phyloP scores from a whole-genome alignment of 805 yeast species.

The Schwanniomyces occidentalis region DNA sequence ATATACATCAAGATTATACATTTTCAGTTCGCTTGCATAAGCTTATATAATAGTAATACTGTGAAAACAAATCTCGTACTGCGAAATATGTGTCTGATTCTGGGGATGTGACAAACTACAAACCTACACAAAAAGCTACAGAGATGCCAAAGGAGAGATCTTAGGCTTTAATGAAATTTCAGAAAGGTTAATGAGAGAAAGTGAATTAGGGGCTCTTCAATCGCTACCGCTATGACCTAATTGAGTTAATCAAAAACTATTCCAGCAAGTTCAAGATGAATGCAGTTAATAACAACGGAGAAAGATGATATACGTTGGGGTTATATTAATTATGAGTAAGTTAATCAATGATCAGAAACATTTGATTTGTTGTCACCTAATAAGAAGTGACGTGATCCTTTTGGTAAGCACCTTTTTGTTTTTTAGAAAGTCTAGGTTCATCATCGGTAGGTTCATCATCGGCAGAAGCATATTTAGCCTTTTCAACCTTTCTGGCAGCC shows the following conservation, averaged over 20 bases:
- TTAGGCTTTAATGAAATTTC: too few species aligned
- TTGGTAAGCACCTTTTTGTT: slow-evolving; percentile 97
- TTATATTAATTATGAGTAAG: slow-evolving; percentile 21
- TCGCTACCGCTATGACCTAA: slow-evolving; percentile 19
- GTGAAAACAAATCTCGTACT: too few species aligned
- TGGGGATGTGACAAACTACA: too few species aligned
- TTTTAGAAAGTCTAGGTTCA: slow-evolving; percentile 74
- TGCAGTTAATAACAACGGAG: slow-evolving; percentile 2
- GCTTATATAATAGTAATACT: too few species aligned
- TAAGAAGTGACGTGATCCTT: slow-evolving; percentile 97
- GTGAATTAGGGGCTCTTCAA: too few species aligned
- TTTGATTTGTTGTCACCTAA: slow-evolving; percentile 54
- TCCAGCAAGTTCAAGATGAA: slow-evolving; percentile 8
- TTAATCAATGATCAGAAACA: slow-evolving; percentile 5
- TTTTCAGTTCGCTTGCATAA: too few species aligned
- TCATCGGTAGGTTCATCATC: too few species aligned
- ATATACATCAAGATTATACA: too few species aligned
- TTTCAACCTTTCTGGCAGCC: slow-evolving; percentile 93
- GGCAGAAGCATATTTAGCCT: slow-evolving; percentile 78
- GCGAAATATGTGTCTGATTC: too few species aligned
- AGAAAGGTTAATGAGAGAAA: too few species aligned
- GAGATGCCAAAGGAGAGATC: too few species aligned
- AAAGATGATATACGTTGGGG: slow-evolving; percentile 30
- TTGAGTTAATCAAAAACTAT: slow-evolving; percentile 13
- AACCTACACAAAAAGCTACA: too few species aligned